Base-by-base conservation (phyloP, 805 yeast genomes). In the Zygotorulaspora sp. region DNA sequence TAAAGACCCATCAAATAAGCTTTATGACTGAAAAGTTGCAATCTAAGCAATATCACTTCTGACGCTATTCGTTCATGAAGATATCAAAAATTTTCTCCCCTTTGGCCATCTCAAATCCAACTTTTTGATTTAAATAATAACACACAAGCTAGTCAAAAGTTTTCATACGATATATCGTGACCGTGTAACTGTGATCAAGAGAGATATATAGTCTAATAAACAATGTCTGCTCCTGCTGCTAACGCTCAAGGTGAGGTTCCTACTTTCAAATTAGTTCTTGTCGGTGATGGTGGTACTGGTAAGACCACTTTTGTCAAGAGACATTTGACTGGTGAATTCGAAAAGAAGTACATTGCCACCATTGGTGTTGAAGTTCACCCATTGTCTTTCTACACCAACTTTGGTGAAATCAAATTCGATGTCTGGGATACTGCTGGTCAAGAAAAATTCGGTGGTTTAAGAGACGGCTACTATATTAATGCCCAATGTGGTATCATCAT, bases 221-320 rank as follows among this genome's bases (percentile, higher is more conserved):
- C 21, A 13, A 79, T 80, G 85, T 78, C 84, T 58, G 72, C 71
- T 61, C 45, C 45, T 38, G 43, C 33, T 34, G 41, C 41, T 35
- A 41, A 41, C 22, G 43, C 43, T 18, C 43, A 40, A 40, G 43
- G 43, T 23, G 82, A 79, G 74, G 94, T 88, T 69, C 97, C 98
- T 57, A 86, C 96, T 53, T 92, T 92, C 72, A 92, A 92, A 77
- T 80, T 92, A 69, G 99, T 92, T 61, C 81, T 92, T 63, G 98
- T 92, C 72, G 99, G 99, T 68, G 99, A 92, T 67, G 99, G 99
- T 78, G 99, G 99, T 80, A 92, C 98, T 70, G 99, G 99, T 75
- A 92, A 92, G 82, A 92, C 99, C 76, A 92, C 99, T 44, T 92
- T 92, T 60, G 99, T 92, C 68, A 92, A 94, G 78, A 89, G 99